Conservation (phyloP, 1,139 yeast genomes). For the Yamadazyma triangularis region DNA sequence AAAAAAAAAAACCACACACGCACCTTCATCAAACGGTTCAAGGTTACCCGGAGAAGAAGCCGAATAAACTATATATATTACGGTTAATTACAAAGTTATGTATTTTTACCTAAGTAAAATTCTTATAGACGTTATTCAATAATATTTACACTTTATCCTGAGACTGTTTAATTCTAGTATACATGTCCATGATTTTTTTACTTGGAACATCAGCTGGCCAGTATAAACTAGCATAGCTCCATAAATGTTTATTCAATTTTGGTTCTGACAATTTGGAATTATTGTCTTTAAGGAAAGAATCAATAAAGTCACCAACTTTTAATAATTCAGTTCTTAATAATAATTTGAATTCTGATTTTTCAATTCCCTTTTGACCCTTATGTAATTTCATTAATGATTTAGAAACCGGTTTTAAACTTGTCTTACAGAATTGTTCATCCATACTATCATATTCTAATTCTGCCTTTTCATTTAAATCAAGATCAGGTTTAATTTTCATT, state of each 20-base stretch:
- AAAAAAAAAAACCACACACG: too few relatives aligned
- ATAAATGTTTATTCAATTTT: constrained; percentile 60
- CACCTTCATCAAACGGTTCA: too few relatives aligned
- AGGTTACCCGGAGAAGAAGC: too few relatives aligned
- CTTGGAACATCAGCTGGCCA: constrained; percentile 96
- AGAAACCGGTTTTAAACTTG: constrained; percentile 65
- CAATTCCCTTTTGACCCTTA: constrained; percentile 77
- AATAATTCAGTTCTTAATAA: constrained; percentile 70
- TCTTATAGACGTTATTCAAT: too few relatives aligned
- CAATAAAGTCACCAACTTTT: constrained; percentile 74
- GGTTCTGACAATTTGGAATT: constrained; percentile 10
- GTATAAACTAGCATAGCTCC: constrained; percentile 87
- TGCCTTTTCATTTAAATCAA: constrained; percentile 17
- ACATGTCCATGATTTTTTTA: constrained; percentile 78
- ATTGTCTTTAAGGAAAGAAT: constrained; percentile 4
- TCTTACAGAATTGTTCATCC: constrained; percentile 74
- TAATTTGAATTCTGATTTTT: constrained; percentile 79
- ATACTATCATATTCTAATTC: constrained; percentile 70
- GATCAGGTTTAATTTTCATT: constrained; percentile 12
- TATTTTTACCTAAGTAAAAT: too few relatives aligned
- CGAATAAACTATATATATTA: too few relatives aligned
- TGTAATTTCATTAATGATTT: constrained; percentile 70
- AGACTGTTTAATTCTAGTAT: constrained; percentile 50
- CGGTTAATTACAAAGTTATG: too few relatives aligned
- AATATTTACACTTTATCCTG: too few relatives aligned